A percentile compares a stretch with the other conserved stretches of the same genome.
Conservation (phyloP, 177 flowering plant genomes). For the Vitis hybrid region DNA sequence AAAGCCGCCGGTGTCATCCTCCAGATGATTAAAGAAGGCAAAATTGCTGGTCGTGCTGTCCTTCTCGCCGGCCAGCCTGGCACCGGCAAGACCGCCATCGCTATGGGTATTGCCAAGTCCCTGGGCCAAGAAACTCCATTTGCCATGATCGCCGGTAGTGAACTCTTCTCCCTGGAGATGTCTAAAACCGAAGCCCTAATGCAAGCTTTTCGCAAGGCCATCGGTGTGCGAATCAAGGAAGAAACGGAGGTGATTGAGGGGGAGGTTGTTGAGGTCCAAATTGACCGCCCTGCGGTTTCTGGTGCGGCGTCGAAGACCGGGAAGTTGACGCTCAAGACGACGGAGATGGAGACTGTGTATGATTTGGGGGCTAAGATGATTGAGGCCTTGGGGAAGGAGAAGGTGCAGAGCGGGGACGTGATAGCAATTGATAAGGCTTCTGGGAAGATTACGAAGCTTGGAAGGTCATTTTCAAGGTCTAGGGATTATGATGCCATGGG, state of each 20-base stretch:
- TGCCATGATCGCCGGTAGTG: constrained; percentile 83
- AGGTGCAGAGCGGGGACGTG: constrained; percentile 99
- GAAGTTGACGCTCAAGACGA: constrained; percentile 86
- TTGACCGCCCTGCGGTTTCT: constrained; percentile 75
- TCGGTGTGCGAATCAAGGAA: constrained; percentile 91
- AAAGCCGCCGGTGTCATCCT: constrained; percentile 91
- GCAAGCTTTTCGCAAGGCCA: constrained; percentile 81
- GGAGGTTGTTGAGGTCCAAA: constrained; percentile 84
- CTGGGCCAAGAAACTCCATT: constrained; percentile 88
- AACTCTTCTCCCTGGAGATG: constrained; percentile 91
- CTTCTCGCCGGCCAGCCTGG: constrained; percentile 94
- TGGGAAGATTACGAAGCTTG: constrained; percentile 89
- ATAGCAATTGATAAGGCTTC: constrained; percentile 86
- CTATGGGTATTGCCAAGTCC: constrained; percentile 93
- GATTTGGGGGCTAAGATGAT: constrained; percentile 95
- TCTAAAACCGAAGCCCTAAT: constrained; percentile 86
- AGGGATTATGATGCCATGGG: constrained; percentile 96
- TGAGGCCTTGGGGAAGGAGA: constrained; percentile 86
- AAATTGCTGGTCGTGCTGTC: constrained; percentile 84
- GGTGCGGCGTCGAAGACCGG: constrained; percentile 89
- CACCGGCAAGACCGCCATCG: constrained; percentile 91
- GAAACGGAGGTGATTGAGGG: constrained; percentile 94
- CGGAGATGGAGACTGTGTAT: constrained; percentile 96
- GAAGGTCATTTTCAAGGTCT: constrained; percentile 82
- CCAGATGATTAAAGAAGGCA: constrained; percentile 84